These are phyloP conservation scores for Leccinum obscurum DNA, from an alignment of 768 basidiomycete genomes.

Conservation along the genomic window DNA sequence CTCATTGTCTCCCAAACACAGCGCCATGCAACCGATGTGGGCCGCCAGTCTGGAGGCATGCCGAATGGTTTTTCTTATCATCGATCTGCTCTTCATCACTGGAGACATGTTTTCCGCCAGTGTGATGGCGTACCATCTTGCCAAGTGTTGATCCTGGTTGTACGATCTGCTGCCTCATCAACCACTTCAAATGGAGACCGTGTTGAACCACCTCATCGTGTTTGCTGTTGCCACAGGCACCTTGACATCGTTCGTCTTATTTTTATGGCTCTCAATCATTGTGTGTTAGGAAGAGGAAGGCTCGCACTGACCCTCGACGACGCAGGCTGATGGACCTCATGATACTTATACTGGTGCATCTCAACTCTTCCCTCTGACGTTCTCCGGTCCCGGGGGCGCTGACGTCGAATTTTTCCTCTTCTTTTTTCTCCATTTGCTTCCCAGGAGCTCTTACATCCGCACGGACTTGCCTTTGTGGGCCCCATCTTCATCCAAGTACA, in stretches of 20 bases:
- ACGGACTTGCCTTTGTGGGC: conserved; percentile 20
- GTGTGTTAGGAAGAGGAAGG: background rate
- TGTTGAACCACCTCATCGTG: conserved; percentile 25
- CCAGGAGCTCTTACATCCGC: conserved; percentile 20
- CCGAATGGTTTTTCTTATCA: conserved; percentile 13
- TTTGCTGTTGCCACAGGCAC: conserved; percentile 31
- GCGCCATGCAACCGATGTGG: conserved; percentile 17
- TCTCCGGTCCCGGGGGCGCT: background rate
- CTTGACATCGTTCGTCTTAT: conserved; percentile 22
- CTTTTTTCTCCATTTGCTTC: background rate
- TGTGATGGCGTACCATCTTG: conserved; percentile 26
- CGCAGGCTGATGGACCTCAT: conserved; percentile 27
- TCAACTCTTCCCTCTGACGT: background rate
- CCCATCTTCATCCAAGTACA: conserved; percentile 27
- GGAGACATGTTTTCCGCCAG: conserved; percentile 24
- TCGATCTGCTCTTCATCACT: conserved; percentile 24
- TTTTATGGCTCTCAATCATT: background rate
- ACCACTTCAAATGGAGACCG: conserved; percentile 17
- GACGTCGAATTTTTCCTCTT: background rate
- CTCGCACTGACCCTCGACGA: background rate
- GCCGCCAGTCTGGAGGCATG: background rate
- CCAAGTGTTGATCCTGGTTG: conserved; percentile 13
- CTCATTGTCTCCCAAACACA: background rate
- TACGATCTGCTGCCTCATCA: background rate
- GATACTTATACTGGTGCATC: conserved; percentile 25